Percentiles rank a stretch among this genome's conserved stretches.
These are phyloP conservation scores for Helotiales sp. DNA, from an alignment of 2,329 filamentous ascomycete genomes.

Conservation along the genomic window DNA sequence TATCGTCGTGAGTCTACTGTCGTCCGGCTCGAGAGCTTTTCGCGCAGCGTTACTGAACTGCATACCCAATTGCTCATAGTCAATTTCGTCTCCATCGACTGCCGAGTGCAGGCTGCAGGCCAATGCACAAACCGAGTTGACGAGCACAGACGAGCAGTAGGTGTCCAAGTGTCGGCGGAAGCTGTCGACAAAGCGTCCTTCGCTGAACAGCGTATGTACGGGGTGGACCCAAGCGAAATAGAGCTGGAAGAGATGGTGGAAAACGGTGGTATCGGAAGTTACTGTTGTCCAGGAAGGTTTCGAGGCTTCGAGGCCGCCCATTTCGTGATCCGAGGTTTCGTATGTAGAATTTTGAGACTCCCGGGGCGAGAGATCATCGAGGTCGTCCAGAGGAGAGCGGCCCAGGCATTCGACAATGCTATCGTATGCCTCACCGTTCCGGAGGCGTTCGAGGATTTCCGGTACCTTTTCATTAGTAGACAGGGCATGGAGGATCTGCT, in stretches of 20 bases:
- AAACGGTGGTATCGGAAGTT: conserved; percentile 32
- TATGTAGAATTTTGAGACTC: conserved; percentile 36
- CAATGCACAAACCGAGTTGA: conserved; percentile 44
- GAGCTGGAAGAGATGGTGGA: conserved; percentile 43
- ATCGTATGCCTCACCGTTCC: conserved; percentile 39
- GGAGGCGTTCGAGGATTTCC: conserved; percentile 41
- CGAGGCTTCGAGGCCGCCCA: conserved; percentile 23
- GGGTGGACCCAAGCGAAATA: conserved; percentile 46
- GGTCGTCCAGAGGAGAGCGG: conserved; percentile 31
- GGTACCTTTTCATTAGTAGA: conserved; percentile 38
- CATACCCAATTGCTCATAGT: conserved; percentile 36
- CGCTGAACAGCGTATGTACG: conserved; percentile 43
- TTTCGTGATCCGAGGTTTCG: conserved; percentile 39
- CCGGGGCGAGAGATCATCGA: conserved; percentile 34
- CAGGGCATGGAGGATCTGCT: conserved; percentile 41
- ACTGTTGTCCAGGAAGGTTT: conserved; percentile 39
- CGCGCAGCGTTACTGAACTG: conserved; percentile 40
- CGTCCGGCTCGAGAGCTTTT: conserved; percentile 31
- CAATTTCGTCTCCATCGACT: conserved; percentile 30
- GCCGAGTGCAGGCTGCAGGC: conserved; percentile 41
- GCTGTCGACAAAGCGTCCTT: conserved; percentile 40
- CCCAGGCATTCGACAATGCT: conserved; percentile 41
- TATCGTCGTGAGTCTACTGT: conserved; percentile 37
- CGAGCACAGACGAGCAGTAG: conserved; percentile 41
- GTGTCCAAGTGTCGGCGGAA: conserved; percentile 31